Evolutionary conservation across 2,329 filamentous ascomycete genomes (phyloP).

Genomic region (Didymosphaeria variabile): DNA sequence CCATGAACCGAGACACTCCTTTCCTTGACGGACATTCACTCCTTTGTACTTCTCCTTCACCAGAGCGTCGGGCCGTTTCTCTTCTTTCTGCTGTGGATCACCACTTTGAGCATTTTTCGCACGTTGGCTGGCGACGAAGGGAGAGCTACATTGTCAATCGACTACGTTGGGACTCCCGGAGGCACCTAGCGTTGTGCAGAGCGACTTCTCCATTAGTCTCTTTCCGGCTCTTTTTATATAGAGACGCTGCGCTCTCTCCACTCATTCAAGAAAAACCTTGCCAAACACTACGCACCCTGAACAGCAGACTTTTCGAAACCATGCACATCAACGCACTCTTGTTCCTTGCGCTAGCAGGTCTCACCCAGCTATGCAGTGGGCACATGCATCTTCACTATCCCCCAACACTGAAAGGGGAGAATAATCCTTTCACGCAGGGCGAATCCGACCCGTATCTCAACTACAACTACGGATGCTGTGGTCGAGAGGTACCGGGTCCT

Average conservation of each 20-base stretch:
- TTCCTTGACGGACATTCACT: constrained; percentile 40
- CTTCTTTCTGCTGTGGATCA: constrained; percentile 35
- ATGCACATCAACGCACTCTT: constrained; percentile 42
- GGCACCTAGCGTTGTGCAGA: neutral
- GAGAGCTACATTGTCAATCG: constrained; percentile 24
- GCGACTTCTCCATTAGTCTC: neutral
- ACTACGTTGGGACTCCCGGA: constrained; percentile 5
- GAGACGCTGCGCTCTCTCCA: neutral
- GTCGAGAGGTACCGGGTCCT: constrained; percentile 43
- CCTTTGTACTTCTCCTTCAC: constrained; percentile 37
- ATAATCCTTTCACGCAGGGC: constrained; percentile 54
- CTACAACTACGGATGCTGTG: constrained; percentile 59
- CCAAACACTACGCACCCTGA: neutral
- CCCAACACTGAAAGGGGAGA: constrained; percentile 54
- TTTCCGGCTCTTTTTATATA: neutral
- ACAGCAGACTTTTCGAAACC: constrained; percentile 12
- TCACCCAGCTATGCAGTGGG: neutral
- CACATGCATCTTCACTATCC: constrained; percentile 58
- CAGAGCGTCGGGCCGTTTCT: constrained; percentile 43
- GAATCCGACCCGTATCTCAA: constrained; percentile 49
- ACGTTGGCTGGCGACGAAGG: constrained; percentile 1
- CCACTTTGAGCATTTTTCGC: constrained; percentile 20
- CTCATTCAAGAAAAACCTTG: neutral
- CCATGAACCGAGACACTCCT: constrained; percentile 34
- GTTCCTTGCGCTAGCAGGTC: constrained; percentile 38